Conservation (phyloP, 2,329 filamentous ascomycete species). For the Alternaria novae-zelandiae region DNA sequence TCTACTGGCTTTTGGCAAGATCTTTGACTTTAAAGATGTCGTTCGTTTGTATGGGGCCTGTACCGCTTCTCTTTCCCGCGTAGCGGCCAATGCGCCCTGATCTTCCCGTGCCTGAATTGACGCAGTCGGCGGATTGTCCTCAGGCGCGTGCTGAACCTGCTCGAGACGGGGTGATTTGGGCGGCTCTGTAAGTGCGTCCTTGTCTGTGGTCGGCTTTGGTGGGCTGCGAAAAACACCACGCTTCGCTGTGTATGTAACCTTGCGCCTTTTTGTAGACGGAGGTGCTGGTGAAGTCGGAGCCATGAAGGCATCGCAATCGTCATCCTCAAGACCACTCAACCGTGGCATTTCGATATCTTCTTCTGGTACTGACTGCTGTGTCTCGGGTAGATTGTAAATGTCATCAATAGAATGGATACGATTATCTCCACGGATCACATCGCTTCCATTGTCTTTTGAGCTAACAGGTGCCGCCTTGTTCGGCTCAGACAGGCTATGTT, state of each 20-base stretch:
- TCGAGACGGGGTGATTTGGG: slow-evolving; percentile 19
- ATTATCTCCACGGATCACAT: slow-evolving; percentile 9
- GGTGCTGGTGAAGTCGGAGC: slow-evolving; percentile 29
- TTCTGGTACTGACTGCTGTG: slow-evolving; percentile 38
- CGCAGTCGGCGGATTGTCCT: slow-evolving; percentile 25
- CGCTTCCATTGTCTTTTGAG: slow-evolving; percentile 24
- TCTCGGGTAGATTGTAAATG: slow-evolving; percentile 45
- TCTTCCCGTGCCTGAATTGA: slow-evolving; percentile 41
- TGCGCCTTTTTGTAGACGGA: slow-evolving; percentile 41
- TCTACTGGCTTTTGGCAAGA: slow-evolving; percentile 20
- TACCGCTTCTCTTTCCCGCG: slow-evolving; percentile 23
- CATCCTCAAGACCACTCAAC: slow-evolving; percentile 39
- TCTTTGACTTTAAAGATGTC: slow-evolving; percentile 33
- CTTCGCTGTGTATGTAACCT: slow-evolving; percentile 31
- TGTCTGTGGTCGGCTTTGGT: slow-evolving; percentile 13
- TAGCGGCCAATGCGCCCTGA: slow-evolving; percentile 43
- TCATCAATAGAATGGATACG: slow-evolving; percentile 43
- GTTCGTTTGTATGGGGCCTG: slow-evolving; percentile 21
- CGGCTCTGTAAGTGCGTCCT: slow-evolving; percentile 20
- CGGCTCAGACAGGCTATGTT: slow-evolving; percentile 36
- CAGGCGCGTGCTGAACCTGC: slow-evolving; percentile 27
- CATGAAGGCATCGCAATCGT: slow-evolving; percentile 43
- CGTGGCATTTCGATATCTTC: slow-evolving; percentile 43
- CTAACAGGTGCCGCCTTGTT: slow-evolving; percentile 18
- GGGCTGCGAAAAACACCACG: slow-evolving; percentile 27